phyloP scores from a whole-genome alignment of 192 early-diverging fungal species.

The Podila minutissima region DNA sequence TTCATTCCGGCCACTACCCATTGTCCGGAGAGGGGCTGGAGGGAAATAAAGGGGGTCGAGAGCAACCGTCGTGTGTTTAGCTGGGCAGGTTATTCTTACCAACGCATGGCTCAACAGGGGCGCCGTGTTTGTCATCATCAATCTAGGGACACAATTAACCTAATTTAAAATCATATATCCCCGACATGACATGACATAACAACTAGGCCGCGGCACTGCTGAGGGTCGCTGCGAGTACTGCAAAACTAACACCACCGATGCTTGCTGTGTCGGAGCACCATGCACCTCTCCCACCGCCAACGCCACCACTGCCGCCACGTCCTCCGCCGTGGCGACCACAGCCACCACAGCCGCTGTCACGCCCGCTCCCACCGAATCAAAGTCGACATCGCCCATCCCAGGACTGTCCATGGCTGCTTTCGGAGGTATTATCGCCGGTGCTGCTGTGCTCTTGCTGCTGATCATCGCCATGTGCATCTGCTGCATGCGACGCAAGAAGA shows the following conservation, averaged over 20 bases:
- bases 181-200: no score
- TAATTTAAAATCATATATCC: background rate
- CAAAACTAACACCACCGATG: background rate
- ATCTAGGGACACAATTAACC: no score
- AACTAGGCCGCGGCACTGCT: conserved; percentile 18
- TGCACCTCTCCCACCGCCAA: no score
- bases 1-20: no score
- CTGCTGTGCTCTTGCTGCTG: conserved; percentile 11
- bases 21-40: no score
- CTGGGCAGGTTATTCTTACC: no score
- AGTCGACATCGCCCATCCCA: conserved; percentile 1
- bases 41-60: no score
- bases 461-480: conserved; percentile 25
- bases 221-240: conserved; percentile 24
- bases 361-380: background rate
- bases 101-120: background rate
- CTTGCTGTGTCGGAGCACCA: conserved; percentile 9
- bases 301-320: background rate
- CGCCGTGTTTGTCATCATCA: no score
- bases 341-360: background rate
- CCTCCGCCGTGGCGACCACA: background rate
- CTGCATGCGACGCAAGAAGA: conserved; percentile 22
- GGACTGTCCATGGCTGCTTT: conserved; percentile 29
- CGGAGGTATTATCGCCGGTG: conserved; percentile 32
- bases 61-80: no score